Evolutionary conservation across 768 basidiomycete genomes (phyloP).

Genomic region (Leucocoprinus birnbaumii): DNA sequence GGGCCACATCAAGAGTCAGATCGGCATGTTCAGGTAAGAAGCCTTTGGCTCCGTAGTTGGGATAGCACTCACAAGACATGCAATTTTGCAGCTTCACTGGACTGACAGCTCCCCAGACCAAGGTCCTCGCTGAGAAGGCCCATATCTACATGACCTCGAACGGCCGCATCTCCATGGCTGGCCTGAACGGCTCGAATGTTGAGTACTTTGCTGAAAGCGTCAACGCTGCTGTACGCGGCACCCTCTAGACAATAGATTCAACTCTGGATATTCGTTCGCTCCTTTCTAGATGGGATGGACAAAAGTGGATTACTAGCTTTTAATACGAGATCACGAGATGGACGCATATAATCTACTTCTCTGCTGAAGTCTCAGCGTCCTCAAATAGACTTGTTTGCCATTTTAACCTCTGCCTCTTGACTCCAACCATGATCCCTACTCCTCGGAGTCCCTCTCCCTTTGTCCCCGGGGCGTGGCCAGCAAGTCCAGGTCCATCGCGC

Average conservation of each 20-base stretch:
- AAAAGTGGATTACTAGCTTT: constrained; percentile 10
- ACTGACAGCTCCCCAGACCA: constrained; percentile 73
- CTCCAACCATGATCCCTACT: constrained; percentile 1
- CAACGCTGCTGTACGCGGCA: constrained; percentile 77
- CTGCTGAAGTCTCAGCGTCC: not conserved
- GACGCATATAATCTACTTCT: not conserved
- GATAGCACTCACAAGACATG: not conserved
- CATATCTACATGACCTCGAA: constrained; percentile 95
- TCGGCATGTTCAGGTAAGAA: constrained; percentile 94
- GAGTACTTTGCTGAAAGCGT: constrained; percentile 89
- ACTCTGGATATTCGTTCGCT: not conserved
- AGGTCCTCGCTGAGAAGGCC: constrained; percentile 79
- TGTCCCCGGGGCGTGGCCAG: constrained; percentile 46
- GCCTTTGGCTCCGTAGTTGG: not conserved
- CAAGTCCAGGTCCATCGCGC: constrained; percentile 13
- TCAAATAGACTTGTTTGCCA: not conserved
- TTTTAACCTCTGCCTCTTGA: constrained; percentile 2
- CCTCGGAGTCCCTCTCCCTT: constrained; percentile 25
- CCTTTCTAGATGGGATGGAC: not conserved
- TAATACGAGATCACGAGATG: constrained; percentile 10
- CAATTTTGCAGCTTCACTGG: constrained; percentile 72
- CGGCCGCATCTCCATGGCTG: constrained; percentile 94
- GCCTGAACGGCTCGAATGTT: constrained; percentile 79
- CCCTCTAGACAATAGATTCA: constrained; percentile 41
- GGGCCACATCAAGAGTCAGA: constrained; percentile 93